Conservation (phyloP, 23 red algal species). For the Cyanidiococcus yangmingshanensis region DNA sequence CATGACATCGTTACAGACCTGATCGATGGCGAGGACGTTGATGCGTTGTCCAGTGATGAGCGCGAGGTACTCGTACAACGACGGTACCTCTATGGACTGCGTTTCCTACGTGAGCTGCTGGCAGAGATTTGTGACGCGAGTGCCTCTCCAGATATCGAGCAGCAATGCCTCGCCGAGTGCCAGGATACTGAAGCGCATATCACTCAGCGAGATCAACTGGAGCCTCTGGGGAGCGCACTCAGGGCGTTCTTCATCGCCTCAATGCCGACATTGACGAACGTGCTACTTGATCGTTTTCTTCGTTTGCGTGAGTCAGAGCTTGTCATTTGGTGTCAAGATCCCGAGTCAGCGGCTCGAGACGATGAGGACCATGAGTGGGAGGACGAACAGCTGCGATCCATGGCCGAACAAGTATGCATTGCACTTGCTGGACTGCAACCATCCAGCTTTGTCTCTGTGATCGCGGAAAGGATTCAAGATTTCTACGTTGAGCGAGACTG, state of each 20-base stretch:
- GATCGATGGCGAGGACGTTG: background rate
- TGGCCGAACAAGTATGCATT: background rate
- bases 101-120: background rate
- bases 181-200: background rate
- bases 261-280: background rate
- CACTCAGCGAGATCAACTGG: background rate
- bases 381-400: background rate
- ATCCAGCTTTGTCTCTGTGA: background rate
- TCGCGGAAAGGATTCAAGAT: background rate
- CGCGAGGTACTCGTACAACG: background rate
- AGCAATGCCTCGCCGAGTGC: background rate
- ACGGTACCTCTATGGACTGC: background rate
- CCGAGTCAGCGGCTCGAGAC: background rate
- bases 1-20: background rate
- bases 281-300: background rate
- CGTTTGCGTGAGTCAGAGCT: background rate
- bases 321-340: background rate
- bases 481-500: background rate
- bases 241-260: background rate
- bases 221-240: background rate
- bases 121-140: background rate
- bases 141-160: background rate
- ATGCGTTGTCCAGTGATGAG: background rate
- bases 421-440: background rate
- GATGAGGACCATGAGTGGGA: conserved; percentile 6